These are phyloP conservation scores for Aspergillus texensis DNA, from an alignment of 2,329 filamentous ascomycete species.

Conservation along the genomic window DNA sequence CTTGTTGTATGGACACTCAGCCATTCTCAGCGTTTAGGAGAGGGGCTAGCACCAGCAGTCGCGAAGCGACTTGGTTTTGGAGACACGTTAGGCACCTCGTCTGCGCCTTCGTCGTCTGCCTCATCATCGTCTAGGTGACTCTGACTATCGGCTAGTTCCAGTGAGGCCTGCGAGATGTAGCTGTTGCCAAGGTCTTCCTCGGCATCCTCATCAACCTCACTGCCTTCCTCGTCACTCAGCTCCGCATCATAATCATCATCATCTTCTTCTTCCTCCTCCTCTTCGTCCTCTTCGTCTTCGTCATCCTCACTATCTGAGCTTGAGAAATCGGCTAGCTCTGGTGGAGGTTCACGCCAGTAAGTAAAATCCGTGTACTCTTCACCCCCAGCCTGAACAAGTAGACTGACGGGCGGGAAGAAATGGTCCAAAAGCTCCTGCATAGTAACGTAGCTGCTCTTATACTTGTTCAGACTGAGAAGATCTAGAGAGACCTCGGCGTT, in stretches of 20 bases:
- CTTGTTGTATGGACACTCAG: not conserved
- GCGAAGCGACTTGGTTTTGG: slow-evolving; percentile 1
- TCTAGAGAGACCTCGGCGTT: slow-evolving; percentile 95
- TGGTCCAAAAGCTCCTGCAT: slow-evolving; percentile 98
- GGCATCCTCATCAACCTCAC: slow-evolving; percentile 50
- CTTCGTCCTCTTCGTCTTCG: slow-evolving; percentile 55
- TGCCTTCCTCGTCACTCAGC: slow-evolving; percentile 56
- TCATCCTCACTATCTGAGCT: slow-evolving; percentile 70
- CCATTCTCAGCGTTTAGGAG: slow-evolving; percentile 6
- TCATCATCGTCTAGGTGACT: slow-evolving; percentile 25
- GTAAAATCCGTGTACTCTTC: slow-evolving; percentile 97
- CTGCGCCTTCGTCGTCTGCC: slow-evolving; percentile 26
- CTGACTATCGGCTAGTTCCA: slow-evolving; percentile 51
- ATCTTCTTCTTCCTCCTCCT: slow-evolving; percentile 48
- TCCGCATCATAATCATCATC: slow-evolving; percentile 41
- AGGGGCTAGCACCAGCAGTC: not conserved
- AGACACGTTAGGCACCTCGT: slow-evolving; percentile 1
- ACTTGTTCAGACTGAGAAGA: slow-evolving; percentile 84
- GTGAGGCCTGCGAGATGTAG: slow-evolving; percentile 40
- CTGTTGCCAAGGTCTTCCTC: slow-evolving; percentile 51
- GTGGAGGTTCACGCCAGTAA: slow-evolving; percentile 86
- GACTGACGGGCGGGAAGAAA: slow-evolving; percentile 90
- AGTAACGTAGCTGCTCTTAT: slow-evolving; percentile 94
- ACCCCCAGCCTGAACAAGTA: slow-evolving; percentile 83
- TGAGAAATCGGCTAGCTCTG: slow-evolving; percentile 86